Evolutionary conservation across 2,329 filamentous ascomycete genomes (phyloP).

Genomic region (Trichoderma asperellum): DNA sequence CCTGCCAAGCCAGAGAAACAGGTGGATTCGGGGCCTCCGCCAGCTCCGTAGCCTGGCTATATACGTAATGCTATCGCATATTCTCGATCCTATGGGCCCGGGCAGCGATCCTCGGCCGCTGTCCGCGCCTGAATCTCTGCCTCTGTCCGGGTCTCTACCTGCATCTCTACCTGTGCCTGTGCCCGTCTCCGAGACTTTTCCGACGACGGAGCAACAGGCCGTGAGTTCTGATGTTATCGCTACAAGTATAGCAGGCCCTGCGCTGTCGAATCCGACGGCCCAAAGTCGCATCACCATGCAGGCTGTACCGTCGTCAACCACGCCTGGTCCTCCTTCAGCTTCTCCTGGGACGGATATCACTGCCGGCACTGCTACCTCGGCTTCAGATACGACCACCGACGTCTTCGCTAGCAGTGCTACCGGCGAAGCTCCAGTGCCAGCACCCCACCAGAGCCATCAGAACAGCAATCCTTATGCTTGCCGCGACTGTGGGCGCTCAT

Average conservation of each 20-base stretch:
- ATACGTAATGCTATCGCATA: constrained; percentile 40
- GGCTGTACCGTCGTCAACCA: not conserved
- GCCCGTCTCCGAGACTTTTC: constrained; percentile 10
- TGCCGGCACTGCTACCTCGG: not conserved
- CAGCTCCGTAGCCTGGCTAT: constrained; percentile 23
- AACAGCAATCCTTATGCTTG: constrained; percentile 52
- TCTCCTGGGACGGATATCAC: not conserved
- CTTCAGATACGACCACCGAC: not conserved
- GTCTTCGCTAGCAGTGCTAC: not conserved
- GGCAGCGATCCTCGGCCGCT: constrained; percentile 12
- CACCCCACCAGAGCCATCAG: constrained; percentile 33
- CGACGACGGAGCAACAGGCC: not conserved
- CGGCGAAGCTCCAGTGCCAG: constrained; percentile 15
- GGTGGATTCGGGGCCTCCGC: constrained; percentile 25
- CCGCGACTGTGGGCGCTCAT: constrained; percentile 55
- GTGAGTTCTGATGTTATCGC: not conserved
- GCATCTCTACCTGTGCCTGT: not conserved
- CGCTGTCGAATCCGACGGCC: not conserved
- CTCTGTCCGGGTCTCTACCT: not conserved
- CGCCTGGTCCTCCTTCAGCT: constrained; percentile 3
- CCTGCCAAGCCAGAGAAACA: not conserved
- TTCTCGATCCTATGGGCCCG: constrained; percentile 38
- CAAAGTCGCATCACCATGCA: constrained; percentile 14
- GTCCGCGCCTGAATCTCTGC: not conserved
- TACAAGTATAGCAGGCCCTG: constrained; percentile 8